These are phyloP conservation scores for Cercospora citrullina DNA, from an alignment of 2,329 filamentous ascomycete genomes.

Conservation along the genomic window DNA sequence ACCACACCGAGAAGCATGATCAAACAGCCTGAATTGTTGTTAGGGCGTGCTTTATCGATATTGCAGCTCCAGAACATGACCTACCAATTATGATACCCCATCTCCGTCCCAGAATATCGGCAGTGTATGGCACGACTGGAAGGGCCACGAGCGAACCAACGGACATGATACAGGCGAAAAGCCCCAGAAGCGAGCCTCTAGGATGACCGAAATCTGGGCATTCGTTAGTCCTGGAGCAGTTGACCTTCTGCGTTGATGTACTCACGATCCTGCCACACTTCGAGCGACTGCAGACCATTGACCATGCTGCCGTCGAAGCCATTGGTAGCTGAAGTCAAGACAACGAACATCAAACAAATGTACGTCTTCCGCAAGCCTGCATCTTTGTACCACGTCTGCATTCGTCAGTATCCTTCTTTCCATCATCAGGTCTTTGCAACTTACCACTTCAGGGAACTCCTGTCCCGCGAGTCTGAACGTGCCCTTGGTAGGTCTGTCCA, in stretches of 20 bases:
- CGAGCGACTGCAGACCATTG: conserved; percentile 52
- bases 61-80: background rate
- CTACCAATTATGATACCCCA: conserved; percentile 51
- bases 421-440: background rate
- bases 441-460: conserved; percentile 35
- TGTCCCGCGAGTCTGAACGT: conserved; percentile 36
- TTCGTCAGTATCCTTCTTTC: background rate
- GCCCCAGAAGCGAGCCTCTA: conserved; percentile 42
- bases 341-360: conserved; percentile 38
- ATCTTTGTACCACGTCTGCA: conserved; percentile 37
- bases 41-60: background rate
- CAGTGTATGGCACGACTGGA: conserved; percentile 51
- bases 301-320: conserved; percentile 55
- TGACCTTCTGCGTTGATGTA: background rate
- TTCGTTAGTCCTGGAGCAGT: background rate
- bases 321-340: conserved; percentile 44
- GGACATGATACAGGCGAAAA: conserved; percentile 52
- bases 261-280: conserved; percentile 47
- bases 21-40: conserved; percentile 8
- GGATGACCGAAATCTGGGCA: conserved; percentile 36
- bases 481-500: conserved; percentile 39
- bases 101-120: conserved; percentile 51
- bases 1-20: conserved; percentile 51
- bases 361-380: conserved; percentile 36
- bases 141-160: conserved; percentile 52